Percentiles rank a stretch among this genome's conserved stretches.
These are phyloP conservation scores for Phytophthora hybrid DNA, from an alignment of 352 stramenopile species.

Conservation along the genomic window DNA sequence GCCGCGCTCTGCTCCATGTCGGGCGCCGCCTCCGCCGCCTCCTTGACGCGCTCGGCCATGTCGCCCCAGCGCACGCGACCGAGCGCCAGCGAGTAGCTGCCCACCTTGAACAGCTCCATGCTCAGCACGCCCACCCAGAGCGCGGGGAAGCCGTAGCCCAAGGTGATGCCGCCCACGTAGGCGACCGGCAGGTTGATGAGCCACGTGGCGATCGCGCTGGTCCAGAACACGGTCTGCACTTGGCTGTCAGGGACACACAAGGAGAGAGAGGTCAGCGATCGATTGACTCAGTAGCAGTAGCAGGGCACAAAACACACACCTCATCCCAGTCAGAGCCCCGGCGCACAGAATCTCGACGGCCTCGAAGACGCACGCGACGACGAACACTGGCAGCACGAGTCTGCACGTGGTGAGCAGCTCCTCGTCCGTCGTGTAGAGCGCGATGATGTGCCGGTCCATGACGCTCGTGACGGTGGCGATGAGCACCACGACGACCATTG, in stretches of 20 bases:
- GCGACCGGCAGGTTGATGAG: slow-evolving; percentile 70
- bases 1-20: slow-evolving; percentile 61
- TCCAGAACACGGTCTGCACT: slow-evolving; percentile 70
- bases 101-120: slow-evolving; percentile 77
- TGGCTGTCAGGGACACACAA: slow-evolving; percentile 47
- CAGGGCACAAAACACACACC: slow-evolving; percentile 36
- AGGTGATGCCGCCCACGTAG: slow-evolving; percentile 53
- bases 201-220: slow-evolving; percentile 72
- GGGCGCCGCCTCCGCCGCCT: slow-evolving; percentile 51
- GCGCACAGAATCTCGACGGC: slow-evolving; percentile 68
- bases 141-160: slow-evolving; percentile 66
- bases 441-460: slow-evolving; percentile 58
- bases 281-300: not conserved
- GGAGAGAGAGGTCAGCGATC: not conserved
- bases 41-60: slow-evolving; percentile 56
- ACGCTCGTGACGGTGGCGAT: slow-evolving; percentile 56
- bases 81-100: slow-evolving; percentile 55
- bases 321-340: slow-evolving; percentile 75
- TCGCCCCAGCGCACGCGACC: slow-evolving; percentile 55
- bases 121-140: slow-evolving; percentile 70
- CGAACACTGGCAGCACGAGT: slow-evolving; percentile 67
- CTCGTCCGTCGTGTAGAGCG: slow-evolving; percentile 68
- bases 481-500: slow-evolving; percentile 52
- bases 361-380: slow-evolving; percentile 68
- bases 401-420: slow-evolving; percentile 56